phyloP scores from a whole-genome alignment of 208 protist genomes.

The Trypanosoma scelopori region DNA sequence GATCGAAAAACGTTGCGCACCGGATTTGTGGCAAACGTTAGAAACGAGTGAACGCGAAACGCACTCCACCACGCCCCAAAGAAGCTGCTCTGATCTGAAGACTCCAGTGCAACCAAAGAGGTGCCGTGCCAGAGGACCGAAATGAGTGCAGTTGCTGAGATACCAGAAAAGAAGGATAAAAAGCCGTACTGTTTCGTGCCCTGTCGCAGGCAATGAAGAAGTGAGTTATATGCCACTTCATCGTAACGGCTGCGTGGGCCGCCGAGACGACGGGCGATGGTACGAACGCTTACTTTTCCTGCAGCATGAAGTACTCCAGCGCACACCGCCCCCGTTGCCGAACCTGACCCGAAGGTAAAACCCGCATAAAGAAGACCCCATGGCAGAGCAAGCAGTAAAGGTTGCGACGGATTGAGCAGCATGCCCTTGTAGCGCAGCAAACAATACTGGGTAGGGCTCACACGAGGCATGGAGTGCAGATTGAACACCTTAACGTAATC shows the following conservation, averaged over 20 bases:
- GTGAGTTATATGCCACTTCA: conserved; percentile 45
- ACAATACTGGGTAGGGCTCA: conserved; percentile 46
- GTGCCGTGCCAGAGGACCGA: conserved; percentile 73
- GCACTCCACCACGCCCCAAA: conserved; percentile 67
- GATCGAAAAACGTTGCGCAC: conserved; percentile 85
- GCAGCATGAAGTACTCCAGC: conserved; percentile 59
- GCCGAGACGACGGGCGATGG: conserved; percentile 62
- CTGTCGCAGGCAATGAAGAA: conserved; percentile 56
- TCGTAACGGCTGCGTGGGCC: conserved; percentile 52
- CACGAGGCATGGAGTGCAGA: conserved; percentile 23
- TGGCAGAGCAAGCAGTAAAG: conserved; percentile 67
- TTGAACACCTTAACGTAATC: conserved; percentile 77
- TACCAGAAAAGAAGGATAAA: conserved; percentile 78
- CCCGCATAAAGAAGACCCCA: conserved; percentile 72
- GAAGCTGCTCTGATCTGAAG: conserved; percentile 22
- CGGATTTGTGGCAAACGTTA: conserved; percentile 81
- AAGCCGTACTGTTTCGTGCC: conserved; percentile 66
- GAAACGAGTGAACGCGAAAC: conserved; percentile 72
- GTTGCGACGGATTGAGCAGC: conserved; percentile 73
- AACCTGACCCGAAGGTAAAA: conserved; percentile 59
- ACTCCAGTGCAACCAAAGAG: conserved; percentile 62
- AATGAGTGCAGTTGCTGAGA: conserved; percentile 49
- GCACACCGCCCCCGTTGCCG: conserved; percentile 46
- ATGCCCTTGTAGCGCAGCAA: conserved; percentile 79
- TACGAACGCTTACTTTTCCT: conserved; percentile 67